phyloP scores from a whole-genome alignment of 164 flowering plant species.

The Sedum album region DNA sequence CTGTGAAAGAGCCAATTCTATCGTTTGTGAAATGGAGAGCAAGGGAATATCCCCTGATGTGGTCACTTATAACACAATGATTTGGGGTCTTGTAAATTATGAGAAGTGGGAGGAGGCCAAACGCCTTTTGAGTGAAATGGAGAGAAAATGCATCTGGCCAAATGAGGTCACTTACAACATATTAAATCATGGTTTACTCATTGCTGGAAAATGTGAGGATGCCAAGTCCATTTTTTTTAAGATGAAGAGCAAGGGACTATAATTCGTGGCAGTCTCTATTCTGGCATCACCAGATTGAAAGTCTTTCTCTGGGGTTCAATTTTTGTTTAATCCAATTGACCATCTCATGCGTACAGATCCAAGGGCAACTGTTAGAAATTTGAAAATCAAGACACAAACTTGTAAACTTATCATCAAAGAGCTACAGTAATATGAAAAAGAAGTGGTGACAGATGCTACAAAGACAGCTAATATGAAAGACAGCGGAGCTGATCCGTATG shows the following conservation, averaged over 20 bases:
- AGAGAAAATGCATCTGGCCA: not conserved
- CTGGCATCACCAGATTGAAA: too few relatives aligned
- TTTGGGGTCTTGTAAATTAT: not conserved
- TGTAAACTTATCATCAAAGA: constrained; percentile 83
- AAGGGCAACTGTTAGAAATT: constrained; percentile 67
- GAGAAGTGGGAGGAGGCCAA: not conserved
- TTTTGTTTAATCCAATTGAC: not conserved
- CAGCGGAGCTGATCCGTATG: constrained; percentile 85
- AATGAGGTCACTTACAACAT: constrained; percentile 9
- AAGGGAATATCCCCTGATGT: constrained; percentile 7
- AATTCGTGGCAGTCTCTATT: too few relatives aligned
- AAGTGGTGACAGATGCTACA: constrained; percentile 81
- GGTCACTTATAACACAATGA: not conserved
- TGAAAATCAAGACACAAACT: constrained; percentile 79
- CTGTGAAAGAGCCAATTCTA: not conserved
- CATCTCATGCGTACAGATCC: not conserved
- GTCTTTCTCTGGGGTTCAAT: not conserved
- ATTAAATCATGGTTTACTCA: constrained; percentile 8
- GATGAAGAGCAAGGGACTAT: constrained; percentile 11
- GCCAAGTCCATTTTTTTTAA: constrained; percentile 2
- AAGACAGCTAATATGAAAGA: constrained; percentile 90
- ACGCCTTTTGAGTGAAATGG: not conserved
- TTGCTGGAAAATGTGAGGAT: constrained; percentile 4
- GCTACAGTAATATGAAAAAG: constrained; percentile 84
- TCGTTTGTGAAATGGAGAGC: constrained; percentile 9